Conservation (phyloP, 2,329 filamentous ascomycete genomes). For the Fusarium albidum region DNA sequence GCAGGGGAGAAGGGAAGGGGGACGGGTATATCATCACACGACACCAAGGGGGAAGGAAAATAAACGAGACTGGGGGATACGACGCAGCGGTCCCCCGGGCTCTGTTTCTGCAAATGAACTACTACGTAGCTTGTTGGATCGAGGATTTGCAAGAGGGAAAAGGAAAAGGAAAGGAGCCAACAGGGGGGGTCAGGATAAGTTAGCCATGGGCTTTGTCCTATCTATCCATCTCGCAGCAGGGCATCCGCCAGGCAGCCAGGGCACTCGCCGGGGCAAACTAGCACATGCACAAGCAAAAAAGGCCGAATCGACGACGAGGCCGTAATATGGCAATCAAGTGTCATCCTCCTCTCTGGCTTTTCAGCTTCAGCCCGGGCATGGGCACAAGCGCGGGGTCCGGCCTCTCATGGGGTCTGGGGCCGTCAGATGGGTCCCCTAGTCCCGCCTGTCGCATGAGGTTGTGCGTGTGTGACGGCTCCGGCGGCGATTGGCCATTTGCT, state of each 20-base stretch:
- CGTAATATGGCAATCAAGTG: slow-evolving; percentile 12
- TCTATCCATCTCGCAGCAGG: slow-evolving; percentile 8
- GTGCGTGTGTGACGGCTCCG: slow-evolving; percentile 22
- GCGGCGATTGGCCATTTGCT: slow-evolving; percentile 19
- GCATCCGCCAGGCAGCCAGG: slow-evolving; percentile 15
- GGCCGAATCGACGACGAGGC: slow-evolving; percentile 14
- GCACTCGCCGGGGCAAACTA: slow-evolving; percentile 30
- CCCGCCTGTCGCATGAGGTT: slow-evolving; percentile 15
- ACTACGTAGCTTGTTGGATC: slow-evolving; percentile 8
- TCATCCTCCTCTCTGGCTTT: background rate
- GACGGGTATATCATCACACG: slow-evolving; percentile 33
- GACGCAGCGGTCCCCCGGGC: background rate
- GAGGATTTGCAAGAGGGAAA: slow-evolving; percentile 9
- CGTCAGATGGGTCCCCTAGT: background rate
- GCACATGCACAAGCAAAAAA: slow-evolving; percentile 16
- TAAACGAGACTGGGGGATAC: slow-evolving; percentile 4
- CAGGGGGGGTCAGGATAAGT: too few relatives aligned
- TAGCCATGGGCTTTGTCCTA: slow-evolving; percentile 18
- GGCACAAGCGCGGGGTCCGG: slow-evolving; percentile 1
- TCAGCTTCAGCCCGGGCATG: background rate
- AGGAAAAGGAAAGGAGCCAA: slow-evolving; percentile 11
- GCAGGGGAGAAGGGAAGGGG: slow-evolving; percentile 14
- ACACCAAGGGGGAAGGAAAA: slow-evolving; percentile 19
- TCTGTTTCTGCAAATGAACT: background rate
- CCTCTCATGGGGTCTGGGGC: slow-evolving; percentile 1